These are phyloP conservation scores for Nigrospora oryzae DNA, from an alignment of 2,329 filamentous ascomycete species.

Conservation along the genomic window DNA sequence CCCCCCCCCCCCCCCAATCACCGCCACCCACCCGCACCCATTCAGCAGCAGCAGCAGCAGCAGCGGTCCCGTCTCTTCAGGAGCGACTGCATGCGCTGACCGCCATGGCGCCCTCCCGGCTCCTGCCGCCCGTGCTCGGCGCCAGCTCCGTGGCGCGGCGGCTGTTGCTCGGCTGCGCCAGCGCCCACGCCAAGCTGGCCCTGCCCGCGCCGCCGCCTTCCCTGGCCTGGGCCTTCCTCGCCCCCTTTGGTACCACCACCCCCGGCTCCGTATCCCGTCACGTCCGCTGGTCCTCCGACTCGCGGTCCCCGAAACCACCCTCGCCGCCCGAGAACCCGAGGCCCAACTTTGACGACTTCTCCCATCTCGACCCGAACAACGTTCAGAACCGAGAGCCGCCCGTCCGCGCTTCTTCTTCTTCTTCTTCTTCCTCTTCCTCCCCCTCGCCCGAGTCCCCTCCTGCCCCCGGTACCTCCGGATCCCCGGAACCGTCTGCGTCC, in stretches of 20 bases:
- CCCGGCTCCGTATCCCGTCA: constrained; percentile 20
- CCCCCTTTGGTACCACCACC: neutral
- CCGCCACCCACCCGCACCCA: too few relatives aligned
- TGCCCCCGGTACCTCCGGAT: too few relatives aligned
- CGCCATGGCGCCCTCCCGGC: constrained; percentile 4
- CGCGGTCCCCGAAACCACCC: constrained; percentile 3
- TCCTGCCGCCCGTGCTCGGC: constrained; percentile 4
- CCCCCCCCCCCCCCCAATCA: too few relatives aligned
- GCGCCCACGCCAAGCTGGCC: constrained; percentile 4
- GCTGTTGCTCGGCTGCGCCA: constrained; percentile 2
- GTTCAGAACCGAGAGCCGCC: neutral
- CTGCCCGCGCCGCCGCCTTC: neutral
- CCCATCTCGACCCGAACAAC: constrained; percentile 2
- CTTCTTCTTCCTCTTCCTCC: neutral
- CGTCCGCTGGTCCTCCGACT: constrained; percentile 11
- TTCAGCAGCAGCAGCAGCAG: too few relatives aligned
- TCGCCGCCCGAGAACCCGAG: constrained; percentile 3
- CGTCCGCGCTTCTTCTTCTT: neutral
- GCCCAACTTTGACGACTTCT: constrained; percentile 1
- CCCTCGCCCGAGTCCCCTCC: neutral
- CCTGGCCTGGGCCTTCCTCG: constrained; percentile 5
- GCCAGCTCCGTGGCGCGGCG: constrained; percentile 1
- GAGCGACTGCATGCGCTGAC: neutral
- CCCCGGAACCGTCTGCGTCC: too few relatives aligned
- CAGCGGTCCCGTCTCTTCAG: too few relatives aligned